Evolutionary conservation across 768 basidiomycete species (phyloP).

Genomic region (Pleurotus salmoneostramineus): DNA sequence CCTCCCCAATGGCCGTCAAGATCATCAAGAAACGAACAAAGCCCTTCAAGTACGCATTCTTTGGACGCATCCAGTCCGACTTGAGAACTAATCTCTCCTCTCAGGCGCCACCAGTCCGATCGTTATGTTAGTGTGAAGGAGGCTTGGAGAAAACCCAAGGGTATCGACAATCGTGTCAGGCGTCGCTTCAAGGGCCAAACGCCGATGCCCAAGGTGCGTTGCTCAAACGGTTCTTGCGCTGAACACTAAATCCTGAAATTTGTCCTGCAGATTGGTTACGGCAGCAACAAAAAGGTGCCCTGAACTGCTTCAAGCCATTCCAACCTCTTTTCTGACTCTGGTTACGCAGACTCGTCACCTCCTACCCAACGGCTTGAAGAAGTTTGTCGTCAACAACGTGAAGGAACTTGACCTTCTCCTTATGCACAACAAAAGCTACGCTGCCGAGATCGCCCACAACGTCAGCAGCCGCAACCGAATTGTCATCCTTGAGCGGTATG

Average conservation of each 20-base stretch:
- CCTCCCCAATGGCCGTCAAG: constrained; percentile 9
- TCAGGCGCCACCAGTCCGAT: constrained; percentile 96
- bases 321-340: background rate
- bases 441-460: constrained; percentile 95
- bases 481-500: constrained; percentile 81
- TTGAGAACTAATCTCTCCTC: constrained; percentile 4
- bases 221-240: background rate
- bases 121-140: constrained; percentile 97
- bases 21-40: constrained; percentile 79
- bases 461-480: constrained; percentile 96
- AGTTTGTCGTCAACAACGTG: constrained; percentile 91
- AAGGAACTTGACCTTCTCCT: constrained; percentile 92
- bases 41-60: constrained; percentile 79
- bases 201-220: constrained; percentile 92
- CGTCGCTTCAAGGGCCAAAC: constrained; percentile 94
- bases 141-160: constrained; percentile 99
- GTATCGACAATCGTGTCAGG: constrained; percentile 98
- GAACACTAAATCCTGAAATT: background rate
- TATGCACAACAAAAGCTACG: constrained; percentile 97
- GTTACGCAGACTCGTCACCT: constrained; percentile 77
- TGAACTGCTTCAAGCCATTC: constrained; percentile 23
- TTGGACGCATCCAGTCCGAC: background rate
- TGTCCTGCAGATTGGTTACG: constrained; percentile 68
- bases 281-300: constrained; percentile 78
- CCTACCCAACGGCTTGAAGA: constrained; percentile 94